Base-by-base conservation (phyloP, 306 rosid species). In the Prunus salicina region DNA sequence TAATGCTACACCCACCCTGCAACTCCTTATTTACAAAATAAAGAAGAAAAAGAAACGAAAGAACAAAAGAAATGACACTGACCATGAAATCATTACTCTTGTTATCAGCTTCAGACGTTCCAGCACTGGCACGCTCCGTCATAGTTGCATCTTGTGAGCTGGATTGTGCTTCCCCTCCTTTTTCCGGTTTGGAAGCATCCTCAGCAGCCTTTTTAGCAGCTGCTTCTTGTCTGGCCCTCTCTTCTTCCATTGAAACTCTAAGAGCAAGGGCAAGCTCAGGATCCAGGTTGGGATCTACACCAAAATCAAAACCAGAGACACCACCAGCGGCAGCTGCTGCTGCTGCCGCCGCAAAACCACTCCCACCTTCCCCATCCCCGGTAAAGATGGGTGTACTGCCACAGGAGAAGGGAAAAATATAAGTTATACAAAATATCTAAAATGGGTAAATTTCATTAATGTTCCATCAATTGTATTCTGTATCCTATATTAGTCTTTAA, bases 201-300 rank as follows among this genome's bases (percentile, higher is more conserved):
- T 91, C 99, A 53, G 98, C 88, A 64, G 97, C 98, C 92, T 87
- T 96, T 79, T 91, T 96, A 19, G 99, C 99, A 79, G 99, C 98
- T 53, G 99, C 99, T 85, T 96, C 99, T 68, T 96, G 99, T 76
- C 99, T 88, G 55, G 98, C 99, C 87, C 99, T 91, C 88, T 96
- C 99, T 84, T 96, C 99, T 84, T 96, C 99, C 99, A 96, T 96
- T 60, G 99, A 96, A 82, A 96, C 99, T 83, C 99, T 91, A 41
- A 96, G 92, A 80, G 99, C 99, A 78, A 96, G 99, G 75, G 99
- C 99, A 74, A 96, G 89, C 80, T 96, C 99, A 27, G 99, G 99
- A 78, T 96, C 99, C 84, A 96, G 82, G 91, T 96, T 96, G 15
- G 99, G 99, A 89, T 96, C 99, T 69, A 96, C 99, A 20, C 99